Conservation (phyloP, 176 grass and related monocot genomes). For the Lolium perenne region DNA sequence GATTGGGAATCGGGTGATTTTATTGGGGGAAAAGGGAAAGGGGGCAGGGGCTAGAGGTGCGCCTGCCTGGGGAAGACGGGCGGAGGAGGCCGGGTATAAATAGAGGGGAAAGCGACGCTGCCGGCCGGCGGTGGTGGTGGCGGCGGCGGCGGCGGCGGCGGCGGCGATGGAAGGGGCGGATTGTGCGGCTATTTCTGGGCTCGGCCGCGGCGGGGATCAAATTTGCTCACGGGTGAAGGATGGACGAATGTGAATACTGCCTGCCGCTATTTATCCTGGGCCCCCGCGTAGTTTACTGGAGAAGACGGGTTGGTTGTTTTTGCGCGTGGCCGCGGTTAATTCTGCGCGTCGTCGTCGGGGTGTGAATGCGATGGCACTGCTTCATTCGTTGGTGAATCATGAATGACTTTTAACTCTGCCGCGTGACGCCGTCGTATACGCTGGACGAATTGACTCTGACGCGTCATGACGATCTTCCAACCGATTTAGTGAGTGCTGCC, state of each 20-base stretch:
- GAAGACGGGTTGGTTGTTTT: not conserved
- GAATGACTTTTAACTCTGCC: not conserved
- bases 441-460: no score
- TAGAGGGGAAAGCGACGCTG: constrained; percentile 32
- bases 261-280: not conserved
- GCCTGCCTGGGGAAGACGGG: constrained; percentile 62
- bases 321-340: not conserved
- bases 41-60: constrained; percentile 60
- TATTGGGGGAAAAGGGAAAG: not conserved
- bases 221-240: not conserved
- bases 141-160: not conserved
- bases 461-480: no score
- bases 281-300: not conserved
- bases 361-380: constrained; percentile 1
- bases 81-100: constrained; percentile 53
- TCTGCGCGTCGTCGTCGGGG: not conserved
- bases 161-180: constrained; percentile 6
- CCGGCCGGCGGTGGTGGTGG: constrained; percentile 18
- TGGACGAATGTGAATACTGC: not conserved
- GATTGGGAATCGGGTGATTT: not conserved
- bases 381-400: not conserved
- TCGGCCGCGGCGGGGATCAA: not conserved
- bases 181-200: not conserved
- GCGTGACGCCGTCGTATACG: not conserved
- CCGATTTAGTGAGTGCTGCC: no score